Percentiles rank a stretch among this genome's conserved stretches.
These are phyloP conservation scores for Microbotryomycetes sp. DNA, from an alignment of 1,284 basidiomycete species.

Conservation along the genomic window DNA sequence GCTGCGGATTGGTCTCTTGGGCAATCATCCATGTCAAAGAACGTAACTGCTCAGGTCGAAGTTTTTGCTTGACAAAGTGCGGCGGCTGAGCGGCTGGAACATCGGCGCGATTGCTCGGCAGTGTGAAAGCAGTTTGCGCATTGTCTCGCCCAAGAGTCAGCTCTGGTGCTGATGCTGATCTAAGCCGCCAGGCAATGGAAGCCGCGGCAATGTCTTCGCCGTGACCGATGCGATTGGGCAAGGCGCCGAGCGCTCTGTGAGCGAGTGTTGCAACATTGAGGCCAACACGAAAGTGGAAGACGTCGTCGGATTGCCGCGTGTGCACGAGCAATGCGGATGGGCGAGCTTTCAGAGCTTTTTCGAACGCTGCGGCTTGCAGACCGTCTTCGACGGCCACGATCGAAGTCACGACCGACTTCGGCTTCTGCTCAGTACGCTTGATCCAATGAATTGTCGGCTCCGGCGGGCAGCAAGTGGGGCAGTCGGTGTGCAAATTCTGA, in stretches of 20 bases:
- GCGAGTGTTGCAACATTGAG: conserved; percentile 79
- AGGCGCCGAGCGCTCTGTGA: conserved; percentile 74
- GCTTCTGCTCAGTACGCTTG: conserved; percentile 40
- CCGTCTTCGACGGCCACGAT: conserved; percentile 66
- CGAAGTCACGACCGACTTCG: conserved; percentile 46
- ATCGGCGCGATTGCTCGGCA: conserved; percentile 73
- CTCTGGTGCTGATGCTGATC: conserved; percentile 44
- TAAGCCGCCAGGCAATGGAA: conserved; percentile 45
- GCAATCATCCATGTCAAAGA: conserved; percentile 88
- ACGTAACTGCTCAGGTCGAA: conserved; percentile 79
- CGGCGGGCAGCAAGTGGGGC: conserved; percentile 69
- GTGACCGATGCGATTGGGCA: conserved; percentile 62
- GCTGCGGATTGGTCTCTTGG: conserved; percentile 62
- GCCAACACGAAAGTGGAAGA: conserved; percentile 67
- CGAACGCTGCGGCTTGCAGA: conserved; percentile 51
- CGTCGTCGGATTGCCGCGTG: conserved; percentile 59
- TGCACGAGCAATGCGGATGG: conserved; percentile 83
- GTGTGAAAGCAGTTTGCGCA: conserved; percentile 48
- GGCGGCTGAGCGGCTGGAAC: conserved; percentile 67
- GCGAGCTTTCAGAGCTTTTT: conserved; percentile 65
- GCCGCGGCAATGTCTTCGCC: conserved; percentile 59
- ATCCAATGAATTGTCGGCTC: conserved; percentile 70
- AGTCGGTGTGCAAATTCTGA: conserved; percentile 44
- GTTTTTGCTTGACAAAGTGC: conserved; percentile 57
- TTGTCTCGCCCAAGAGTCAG: conserved; percentile 3